These are phyloP conservation scores for Rossbeevera mucosa DNA, from an alignment of 768 basidiomycete genomes.

Conservation along the genomic window DNA sequence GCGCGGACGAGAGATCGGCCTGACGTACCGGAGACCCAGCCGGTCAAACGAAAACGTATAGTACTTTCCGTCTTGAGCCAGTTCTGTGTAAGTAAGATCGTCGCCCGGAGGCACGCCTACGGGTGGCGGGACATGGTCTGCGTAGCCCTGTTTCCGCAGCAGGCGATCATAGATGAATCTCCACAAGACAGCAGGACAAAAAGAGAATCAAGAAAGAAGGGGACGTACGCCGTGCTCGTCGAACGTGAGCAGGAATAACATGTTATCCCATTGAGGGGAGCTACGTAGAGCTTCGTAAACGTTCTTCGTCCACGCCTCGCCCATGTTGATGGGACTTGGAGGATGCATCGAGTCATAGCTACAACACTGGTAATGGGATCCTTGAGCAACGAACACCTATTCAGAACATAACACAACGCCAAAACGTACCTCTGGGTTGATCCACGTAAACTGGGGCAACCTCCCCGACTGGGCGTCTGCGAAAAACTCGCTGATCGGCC, in stretches of 20 bases:
- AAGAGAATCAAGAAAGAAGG: neutral
- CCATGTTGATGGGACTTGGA: conserved; percentile 23
- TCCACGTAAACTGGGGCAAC: conserved; percentile 25
- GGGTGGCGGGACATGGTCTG: conserved; percentile 22
- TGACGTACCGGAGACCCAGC: conserved; percentile 22
- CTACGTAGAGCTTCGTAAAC: conserved; percentile 22
- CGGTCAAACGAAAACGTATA: conserved; percentile 23
- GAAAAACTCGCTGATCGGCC: conserved; percentile 16
- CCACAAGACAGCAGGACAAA: neutral
- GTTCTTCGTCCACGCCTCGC: conserved; percentile 22
- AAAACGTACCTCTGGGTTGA: conserved; percentile 23
- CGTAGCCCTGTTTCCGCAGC: conserved; percentile 15
- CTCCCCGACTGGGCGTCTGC: conserved; percentile 19
- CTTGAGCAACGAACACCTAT: neutral
- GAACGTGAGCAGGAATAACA: conserved; percentile 22
- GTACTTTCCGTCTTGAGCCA: conserved; percentile 12
- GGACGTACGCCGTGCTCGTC: conserved; percentile 25
- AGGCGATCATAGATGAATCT: neutral
- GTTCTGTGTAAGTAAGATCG: conserved; percentile 21
- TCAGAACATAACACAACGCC: neutral
- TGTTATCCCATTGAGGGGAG: conserved; percentile 22
- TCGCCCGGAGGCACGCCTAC: conserved; percentile 22
- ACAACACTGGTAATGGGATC: conserved; percentile 12
- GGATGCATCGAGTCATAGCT: conserved; percentile 25
- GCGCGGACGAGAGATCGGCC: neutral